Conservation (phyloP, 257 asterid genomes). For the Solanum lignicaule region DNA sequence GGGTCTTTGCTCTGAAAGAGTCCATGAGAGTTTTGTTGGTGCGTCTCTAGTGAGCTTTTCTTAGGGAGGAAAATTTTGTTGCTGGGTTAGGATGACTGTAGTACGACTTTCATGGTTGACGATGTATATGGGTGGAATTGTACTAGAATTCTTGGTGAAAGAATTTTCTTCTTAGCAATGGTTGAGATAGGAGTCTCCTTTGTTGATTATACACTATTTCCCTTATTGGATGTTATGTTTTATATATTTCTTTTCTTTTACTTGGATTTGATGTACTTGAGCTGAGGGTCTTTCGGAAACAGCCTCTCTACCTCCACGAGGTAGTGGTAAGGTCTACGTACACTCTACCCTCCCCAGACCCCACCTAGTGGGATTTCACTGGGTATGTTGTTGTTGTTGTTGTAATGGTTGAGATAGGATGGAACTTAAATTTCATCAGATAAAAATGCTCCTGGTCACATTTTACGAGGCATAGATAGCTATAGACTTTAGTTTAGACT, state of each 20-base stretch:
- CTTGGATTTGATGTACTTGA: too few relatives aligned
- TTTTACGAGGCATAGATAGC: background rate
- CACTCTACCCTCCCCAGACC: too few relatives aligned
- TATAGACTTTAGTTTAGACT: background rate
- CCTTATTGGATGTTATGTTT: too few relatives aligned
- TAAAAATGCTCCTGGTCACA: background rate
- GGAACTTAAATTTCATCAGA: background rate
- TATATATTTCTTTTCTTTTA: too few relatives aligned
- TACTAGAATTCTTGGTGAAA: background rate
- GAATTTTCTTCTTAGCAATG: background rate
- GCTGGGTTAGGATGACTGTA: background rate
- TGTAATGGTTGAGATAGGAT: background rate
- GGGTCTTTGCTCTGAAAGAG: background rate
- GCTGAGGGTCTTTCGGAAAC: too few relatives aligned
- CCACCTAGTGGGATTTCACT: too few relatives aligned
- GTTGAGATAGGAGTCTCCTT: too few relatives aligned
- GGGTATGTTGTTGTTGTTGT: too few relatives aligned
- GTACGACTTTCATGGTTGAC: background rate
- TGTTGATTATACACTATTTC: too few relatives aligned
- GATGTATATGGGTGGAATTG: background rate
- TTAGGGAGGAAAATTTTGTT: background rate
- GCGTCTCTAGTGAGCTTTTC: background rate
- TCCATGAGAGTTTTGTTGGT: background rate
- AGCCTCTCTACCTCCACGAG: too few relatives aligned
- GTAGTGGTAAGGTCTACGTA: too few relatives aligned